Evolutionary conservation across 2,329 filamentous ascomycete genomes (phyloP).

Genomic region (Aspergillus versicolor): DNA sequence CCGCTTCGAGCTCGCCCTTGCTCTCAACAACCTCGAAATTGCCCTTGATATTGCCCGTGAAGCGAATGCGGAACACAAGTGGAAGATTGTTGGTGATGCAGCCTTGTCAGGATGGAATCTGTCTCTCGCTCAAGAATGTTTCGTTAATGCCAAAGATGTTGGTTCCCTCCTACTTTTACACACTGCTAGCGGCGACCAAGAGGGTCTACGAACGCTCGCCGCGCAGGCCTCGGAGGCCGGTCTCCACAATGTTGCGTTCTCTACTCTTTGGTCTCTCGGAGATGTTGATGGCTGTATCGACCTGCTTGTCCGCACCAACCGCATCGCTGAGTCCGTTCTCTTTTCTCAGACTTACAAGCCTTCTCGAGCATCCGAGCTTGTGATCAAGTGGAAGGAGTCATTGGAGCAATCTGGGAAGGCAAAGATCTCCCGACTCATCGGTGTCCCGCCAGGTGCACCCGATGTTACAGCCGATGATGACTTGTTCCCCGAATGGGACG

Average conservation of each 20-base stretch:
- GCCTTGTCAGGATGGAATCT: constrained; percentile 86
- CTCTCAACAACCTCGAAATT: constrained; percentile 78
- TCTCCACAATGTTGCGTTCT: constrained; percentile 91
- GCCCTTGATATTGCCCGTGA: constrained; percentile 80
- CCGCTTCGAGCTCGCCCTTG: constrained; percentile 88
- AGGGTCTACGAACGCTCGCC: constrained; percentile 71
- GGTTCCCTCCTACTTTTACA: constrained; percentile 86
- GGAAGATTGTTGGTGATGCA: constrained; percentile 95
- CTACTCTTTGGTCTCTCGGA: constrained; percentile 80
- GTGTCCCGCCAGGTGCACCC: constrained; percentile 72
- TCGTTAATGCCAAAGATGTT: constrained; percentile 83
- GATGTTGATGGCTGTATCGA: constrained; percentile 80
- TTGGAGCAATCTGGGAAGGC: constrained; percentile 83
- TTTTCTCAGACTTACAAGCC: constrained; percentile 97
- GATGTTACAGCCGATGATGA: constrained; percentile 62
- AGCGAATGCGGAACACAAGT: constrained; percentile 91
- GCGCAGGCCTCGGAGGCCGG: constrained; percentile 72
- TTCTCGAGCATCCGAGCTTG: constrained; percentile 66
- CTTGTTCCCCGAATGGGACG: constrained; percentile 94
- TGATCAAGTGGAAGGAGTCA: constrained; percentile 75
- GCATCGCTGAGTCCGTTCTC: constrained; percentile 80
- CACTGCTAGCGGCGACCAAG: constrained; percentile 76
- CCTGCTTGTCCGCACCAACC: constrained; percentile 73
- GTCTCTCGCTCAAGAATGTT: constrained; percentile 85
- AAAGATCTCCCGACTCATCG: constrained; percentile 80